A percentile compares a stretch with the other conserved stretches of the same genome.
These are phyloP conservation scores for Przewalskia tangutica DNA, from an alignment of 257 asterid species.

Conservation along the genomic window DNA sequence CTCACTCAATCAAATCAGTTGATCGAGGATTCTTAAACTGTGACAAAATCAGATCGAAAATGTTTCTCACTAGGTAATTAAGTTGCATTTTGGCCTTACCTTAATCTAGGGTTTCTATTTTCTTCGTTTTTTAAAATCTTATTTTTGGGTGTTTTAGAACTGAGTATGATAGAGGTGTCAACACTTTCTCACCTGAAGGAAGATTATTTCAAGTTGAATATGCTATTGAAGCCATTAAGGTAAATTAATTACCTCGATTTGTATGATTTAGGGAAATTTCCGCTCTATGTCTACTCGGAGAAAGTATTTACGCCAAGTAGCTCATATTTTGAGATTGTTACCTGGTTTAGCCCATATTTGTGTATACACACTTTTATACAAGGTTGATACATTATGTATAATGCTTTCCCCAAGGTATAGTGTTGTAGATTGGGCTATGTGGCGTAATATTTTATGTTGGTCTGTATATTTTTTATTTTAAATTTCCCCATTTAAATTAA, in stretches of 20 bases:
- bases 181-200: conserved; percentile 94
- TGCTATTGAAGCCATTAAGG: conserved; percentile 93
- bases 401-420: too few species aligned
- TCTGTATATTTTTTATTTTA: too few species aligned
- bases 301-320: too few species aligned
- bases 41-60: neutral
- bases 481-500: neutral
- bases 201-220: conserved; percentile 87
- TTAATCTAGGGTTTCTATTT: conserved; percentile 2
- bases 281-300: too few species aligned
- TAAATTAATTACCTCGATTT: neutral
- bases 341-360: too few species aligned
- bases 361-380: too few species aligned
- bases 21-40: neutral
- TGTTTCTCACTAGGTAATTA: conserved; percentile 3
- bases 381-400: too few species aligned
- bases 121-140: neutral
- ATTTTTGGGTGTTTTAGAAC: conserved; percentile 31
- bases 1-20: neutral
- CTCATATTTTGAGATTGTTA: too few species aligned
- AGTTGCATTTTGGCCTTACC: neutral
- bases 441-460: too few species aligned
- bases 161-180: conserved; percentile 90
- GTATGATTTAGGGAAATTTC: neutral
- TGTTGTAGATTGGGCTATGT: too few species aligned